Percentiles rank a stretch among this genome's conserved stretches.
phyloP scores from a whole-genome alignment of 108 stramenopile species.

The Pseudonitzschia multiseries region DNA sequence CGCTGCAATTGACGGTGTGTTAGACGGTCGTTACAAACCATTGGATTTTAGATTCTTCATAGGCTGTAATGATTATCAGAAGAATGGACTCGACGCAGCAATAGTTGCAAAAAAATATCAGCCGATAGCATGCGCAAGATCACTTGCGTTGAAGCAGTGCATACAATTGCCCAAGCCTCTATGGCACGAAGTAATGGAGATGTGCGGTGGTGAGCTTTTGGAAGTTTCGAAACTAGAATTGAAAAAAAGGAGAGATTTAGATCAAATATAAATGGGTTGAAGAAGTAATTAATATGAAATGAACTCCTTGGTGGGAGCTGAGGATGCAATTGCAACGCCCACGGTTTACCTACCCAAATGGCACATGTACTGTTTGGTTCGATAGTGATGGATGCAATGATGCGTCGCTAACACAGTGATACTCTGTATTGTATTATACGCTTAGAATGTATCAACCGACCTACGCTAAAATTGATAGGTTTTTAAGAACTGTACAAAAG shows the following conservation, averaged over 20 bases:
- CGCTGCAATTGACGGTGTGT: slow-evolving; percentile 70
- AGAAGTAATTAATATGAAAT: background rate
- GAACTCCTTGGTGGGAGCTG: background rate
- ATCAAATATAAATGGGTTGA: background rate
- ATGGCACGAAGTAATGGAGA: slow-evolving; percentile 67
- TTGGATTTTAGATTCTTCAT: slow-evolving; percentile 83
- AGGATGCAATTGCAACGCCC: background rate
- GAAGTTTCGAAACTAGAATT: slow-evolving; percentile 14
- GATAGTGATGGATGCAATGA: no score
- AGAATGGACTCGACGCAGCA: slow-evolving; percentile 41
- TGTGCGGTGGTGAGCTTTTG: slow-evolving; percentile 23
- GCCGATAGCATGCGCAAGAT: slow-evolving; percentile 72
- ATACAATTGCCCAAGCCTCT: slow-evolving; percentile 75
- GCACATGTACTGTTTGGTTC: no score
- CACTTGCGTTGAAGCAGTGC: slow-evolving; percentile 81
- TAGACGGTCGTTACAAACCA: slow-evolving; percentile 62
- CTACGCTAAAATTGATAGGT: no score
- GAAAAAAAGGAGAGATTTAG: slow-evolving; percentile 9
- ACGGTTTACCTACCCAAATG: no score
- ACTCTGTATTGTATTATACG: no score
- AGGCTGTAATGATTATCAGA: slow-evolving; percentile 47
- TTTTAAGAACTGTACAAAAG: no score
- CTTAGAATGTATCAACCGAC: no score
- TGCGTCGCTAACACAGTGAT: no score
- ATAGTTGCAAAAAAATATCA: slow-evolving; percentile 59